A percentile compares a stretch with the other conserved stretches of the same genome.
Evolutionary conservation across 1,284 basidiomycete species (phyloP).

Genomic region (Cronartium ribicola): DNA sequence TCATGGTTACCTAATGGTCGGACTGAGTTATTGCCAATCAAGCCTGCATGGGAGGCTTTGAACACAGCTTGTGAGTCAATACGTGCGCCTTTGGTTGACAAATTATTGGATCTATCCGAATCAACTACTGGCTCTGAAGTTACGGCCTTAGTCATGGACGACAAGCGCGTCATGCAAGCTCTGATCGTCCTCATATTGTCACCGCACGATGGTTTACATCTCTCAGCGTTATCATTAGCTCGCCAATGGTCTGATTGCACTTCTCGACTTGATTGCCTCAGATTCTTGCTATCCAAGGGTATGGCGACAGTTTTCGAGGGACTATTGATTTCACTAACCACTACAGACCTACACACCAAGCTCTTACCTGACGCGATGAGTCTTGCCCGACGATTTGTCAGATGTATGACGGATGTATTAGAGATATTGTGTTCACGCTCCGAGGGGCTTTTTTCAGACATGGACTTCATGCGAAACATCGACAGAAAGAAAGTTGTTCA

Average conservation of each 20-base stretch:
- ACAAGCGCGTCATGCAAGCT: slow-evolving; percentile 29
- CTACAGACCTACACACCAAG: slow-evolving; percentile 63
- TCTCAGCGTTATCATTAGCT: slow-evolving; percentile 32
- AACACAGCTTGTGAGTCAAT: slow-evolving; percentile 26
- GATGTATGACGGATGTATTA: slow-evolving; percentile 83
- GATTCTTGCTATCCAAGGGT: slow-evolving; percentile 64
- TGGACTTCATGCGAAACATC: slow-evolving; percentile 55
- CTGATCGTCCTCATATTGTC: slow-evolving; percentile 33
- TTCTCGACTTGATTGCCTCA: slow-evolving; percentile 76
- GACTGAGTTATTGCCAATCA: slow-evolving; percentile 7
- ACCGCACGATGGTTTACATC: slow-evolving; percentile 38
- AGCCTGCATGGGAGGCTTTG: slow-evolving; percentile 20
- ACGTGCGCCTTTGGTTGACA: slow-evolving; percentile 31
- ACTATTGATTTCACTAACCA: slow-evolving; percentile 63
- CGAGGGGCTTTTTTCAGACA: slow-evolving; percentile 64
- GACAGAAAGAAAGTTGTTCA: slow-evolving; percentile 57
- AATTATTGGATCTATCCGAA: slow-evolving; percentile 31
- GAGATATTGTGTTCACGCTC: slow-evolving; percentile 72
- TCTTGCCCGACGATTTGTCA: slow-evolving; percentile 77
- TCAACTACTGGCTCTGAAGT: slow-evolving; percentile 27
- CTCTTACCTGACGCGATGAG: slow-evolving; percentile 75
- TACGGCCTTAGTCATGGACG: slow-evolving; percentile 10
- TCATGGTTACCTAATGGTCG: slow-evolving; percentile 29
- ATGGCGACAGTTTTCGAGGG: slow-evolving; percentile 66
- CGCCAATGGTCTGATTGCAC: slow-evolving; percentile 54